Percentiles rank a stretch among this genome's conserved stretches.
These are phyloP conservation scores for Cymbopogon citratus DNA, from an alignment of 176 grass and related monocot genomes.

Conservation along the genomic window DNA sequence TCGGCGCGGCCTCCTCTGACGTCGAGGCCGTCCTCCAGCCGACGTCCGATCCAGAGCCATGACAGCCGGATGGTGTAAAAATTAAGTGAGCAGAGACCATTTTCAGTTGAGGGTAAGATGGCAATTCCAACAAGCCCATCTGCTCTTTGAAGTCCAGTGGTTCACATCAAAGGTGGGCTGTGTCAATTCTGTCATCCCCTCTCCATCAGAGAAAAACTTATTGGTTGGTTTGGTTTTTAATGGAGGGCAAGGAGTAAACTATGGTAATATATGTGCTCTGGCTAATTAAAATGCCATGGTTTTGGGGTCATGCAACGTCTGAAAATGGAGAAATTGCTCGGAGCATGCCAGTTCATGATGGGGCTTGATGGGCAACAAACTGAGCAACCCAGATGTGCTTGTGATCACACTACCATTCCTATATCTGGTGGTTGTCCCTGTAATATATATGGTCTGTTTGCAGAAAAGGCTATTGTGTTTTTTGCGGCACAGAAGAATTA, in stretches of 20 bases:
- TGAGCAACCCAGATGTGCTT: conserved; percentile 64
- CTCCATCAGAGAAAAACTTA: conserved; percentile 33
- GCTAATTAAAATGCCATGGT: conserved; percentile 75
- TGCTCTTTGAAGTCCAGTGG: conserved; percentile 79
- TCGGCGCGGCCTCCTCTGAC: too few species aligned
- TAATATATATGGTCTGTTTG: conserved; percentile 61
- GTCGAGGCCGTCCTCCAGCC: too few species aligned
- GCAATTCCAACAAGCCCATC: conserved; percentile 25
- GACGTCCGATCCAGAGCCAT: too few species aligned
- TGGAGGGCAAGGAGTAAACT: conserved; percentile 60
- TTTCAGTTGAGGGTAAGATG: conserved; percentile 67
- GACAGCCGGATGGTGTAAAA: conserved; percentile 43
- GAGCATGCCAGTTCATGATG: conserved; percentile 34
- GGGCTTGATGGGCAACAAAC: conserved; percentile 19
- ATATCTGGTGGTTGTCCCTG: conserved; percentile 61
- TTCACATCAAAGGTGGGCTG: conserved; percentile 41
- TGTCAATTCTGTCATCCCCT: conserved; percentile 37
- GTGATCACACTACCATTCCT: conserved; percentile 84
- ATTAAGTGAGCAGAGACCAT: conserved; percentile 53
- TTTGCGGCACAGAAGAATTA: conserved; percentile 20
- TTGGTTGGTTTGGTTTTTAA: conserved; percentile 57
- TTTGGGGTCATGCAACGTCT: conserved; percentile 73
- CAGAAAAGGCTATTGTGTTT: conserved; percentile 39
- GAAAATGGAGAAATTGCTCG: conserved; percentile 62
- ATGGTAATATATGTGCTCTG: conserved; percentile 57